Percentiles rank a stretch among this genome's conserved stretches.
These are phyloP conservation scores for Paramecium bursaria DNA, from an alignment of 73 alveolate genomes.

Conservation along the genomic window DNA sequence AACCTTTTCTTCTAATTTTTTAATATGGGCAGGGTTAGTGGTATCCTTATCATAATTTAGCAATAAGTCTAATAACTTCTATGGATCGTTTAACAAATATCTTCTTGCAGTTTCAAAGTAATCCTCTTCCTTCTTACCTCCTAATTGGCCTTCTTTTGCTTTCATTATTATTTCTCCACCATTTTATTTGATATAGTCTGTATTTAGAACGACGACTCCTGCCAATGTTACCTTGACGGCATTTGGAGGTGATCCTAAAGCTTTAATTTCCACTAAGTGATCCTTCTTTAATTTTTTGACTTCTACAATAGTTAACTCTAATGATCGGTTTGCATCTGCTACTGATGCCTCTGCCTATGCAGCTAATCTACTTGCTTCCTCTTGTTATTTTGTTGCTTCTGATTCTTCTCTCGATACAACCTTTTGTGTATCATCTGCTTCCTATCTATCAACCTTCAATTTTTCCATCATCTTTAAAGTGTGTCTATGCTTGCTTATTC, in stretches of 20 bases:
- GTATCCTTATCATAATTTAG: slow-evolving; percentile 83
- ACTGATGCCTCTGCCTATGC: slow-evolving; percentile 94
- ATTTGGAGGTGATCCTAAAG: slow-evolving; percentile 90
- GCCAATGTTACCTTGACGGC: slow-evolving; percentile 95
- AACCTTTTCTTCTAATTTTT: slow-evolving; percentile 74
- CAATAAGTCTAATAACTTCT: slow-evolving; percentile 79
- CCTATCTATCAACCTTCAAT: slow-evolving; percentile 91
- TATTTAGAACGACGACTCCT: slow-evolving; percentile 75
- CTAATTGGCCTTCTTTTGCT: slow-evolving; percentile 67
- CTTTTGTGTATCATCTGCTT: slow-evolving; percentile 88
- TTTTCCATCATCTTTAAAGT: slow-evolving; percentile 91
- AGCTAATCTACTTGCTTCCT: slow-evolving; percentile 91
- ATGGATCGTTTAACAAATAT: slow-evolving; percentile 84
- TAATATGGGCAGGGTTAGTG: slow-evolving; percentile 74
- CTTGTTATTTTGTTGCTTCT: slow-evolving; percentile 95
- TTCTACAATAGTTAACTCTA: slow-evolving; percentile 49
- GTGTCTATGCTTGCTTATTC: slow-evolving; percentile 96
- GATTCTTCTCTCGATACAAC: slow-evolving; percentile 93
- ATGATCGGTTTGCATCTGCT: slow-evolving; percentile 91
- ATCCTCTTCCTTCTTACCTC: slow-evolving; percentile 82
- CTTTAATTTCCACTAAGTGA: slow-evolving; percentile 89
- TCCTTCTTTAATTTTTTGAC: slow-evolving; percentile 89
- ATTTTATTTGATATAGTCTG: slow-evolving; percentile 66
- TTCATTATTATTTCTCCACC: slow-evolving; percentile 73
- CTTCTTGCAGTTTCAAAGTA: slow-evolving; percentile 87